A percentile compares a stretch with the other conserved stretches of the same genome.
These are phyloP conservation scores for Termitomyces titanicus DNA, from an alignment of 768 basidiomycete species.

Conservation along the genomic window DNA sequence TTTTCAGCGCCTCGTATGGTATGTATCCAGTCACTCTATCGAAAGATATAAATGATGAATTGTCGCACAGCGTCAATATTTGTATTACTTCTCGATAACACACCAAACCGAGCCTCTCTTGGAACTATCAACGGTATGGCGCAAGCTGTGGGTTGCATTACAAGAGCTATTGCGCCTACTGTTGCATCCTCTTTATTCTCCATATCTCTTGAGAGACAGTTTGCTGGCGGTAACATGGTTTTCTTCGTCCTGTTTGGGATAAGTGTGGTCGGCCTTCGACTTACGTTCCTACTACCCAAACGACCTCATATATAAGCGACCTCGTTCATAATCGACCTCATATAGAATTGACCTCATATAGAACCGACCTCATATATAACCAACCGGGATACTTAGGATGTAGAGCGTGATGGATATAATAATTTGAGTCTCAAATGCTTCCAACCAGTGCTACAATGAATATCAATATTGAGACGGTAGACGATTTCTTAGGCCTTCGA, in stretches of 20 bases:
- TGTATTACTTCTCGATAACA: slow-evolving; percentile 40
- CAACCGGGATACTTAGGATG: too few relatives aligned
- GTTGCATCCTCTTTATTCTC: slow-evolving; percentile 56
- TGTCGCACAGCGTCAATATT: slow-evolving; percentile 41
- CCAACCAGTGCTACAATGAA: too few relatives aligned
- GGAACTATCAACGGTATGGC: slow-evolving; percentile 53
- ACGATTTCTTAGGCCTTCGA: too few relatives aligned
- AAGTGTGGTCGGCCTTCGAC: slow-evolving; percentile 21
- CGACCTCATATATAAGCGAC: too few relatives aligned
- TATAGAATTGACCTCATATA: too few relatives aligned
- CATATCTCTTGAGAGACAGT: slow-evolving; percentile 39
- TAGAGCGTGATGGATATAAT: too few relatives aligned
- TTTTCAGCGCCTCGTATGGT: slow-evolving; percentile 34
- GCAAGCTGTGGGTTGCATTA: slow-evolving; percentile 46
- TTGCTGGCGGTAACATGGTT: slow-evolving; percentile 43
- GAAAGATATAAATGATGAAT: background rate
- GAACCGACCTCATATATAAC: too few relatives aligned
- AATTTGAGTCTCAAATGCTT: too few relatives aligned
- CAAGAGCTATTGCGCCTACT: slow-evolving; percentile 51
- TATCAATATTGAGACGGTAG: too few relatives aligned
- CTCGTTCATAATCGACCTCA: too few relatives aligned
- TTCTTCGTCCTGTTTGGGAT: slow-evolving; percentile 32
- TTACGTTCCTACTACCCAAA: slow-evolving; percentile 23
- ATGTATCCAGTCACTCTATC: slow-evolving; percentile 5
- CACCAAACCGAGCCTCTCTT: slow-evolving; percentile 36